Percentiles rank a stretch among this genome's conserved stretches.
phyloP scores from a whole-genome alignment of 78 protist genomes.

The slime mould (Dictyostelium discoideum) region DNA sequence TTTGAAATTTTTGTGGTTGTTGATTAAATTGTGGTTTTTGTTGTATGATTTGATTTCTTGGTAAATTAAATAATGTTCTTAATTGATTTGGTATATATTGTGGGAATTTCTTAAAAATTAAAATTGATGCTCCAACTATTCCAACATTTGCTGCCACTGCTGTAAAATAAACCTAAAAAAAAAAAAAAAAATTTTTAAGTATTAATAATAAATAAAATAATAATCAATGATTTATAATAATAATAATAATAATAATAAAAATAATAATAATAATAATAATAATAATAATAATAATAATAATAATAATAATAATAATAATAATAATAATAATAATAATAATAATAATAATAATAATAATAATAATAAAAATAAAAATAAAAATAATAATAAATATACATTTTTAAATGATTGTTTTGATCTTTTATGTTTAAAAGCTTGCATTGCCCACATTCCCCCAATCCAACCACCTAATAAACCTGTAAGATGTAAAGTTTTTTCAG shows the following conservation, averaged over 20 bases:
- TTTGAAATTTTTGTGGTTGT: not conserved
- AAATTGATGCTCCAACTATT: not conserved
- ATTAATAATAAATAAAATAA: not conserved
- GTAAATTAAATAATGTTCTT: not conserved
- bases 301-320: not conserved
- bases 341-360: not conserved
- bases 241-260: no score
- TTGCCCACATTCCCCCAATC: constrained; percentile 73
- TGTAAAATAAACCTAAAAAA: constrained; percentile 13
- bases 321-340: not conserved
- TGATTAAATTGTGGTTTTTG: not conserved
- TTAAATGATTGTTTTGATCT: constrained; percentile 78
- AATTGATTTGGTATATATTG: constrained; percentile 32
- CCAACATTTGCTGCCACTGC: constrained; percentile 56
- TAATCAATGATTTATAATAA: not conserved
- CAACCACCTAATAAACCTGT: constrained; percentile 66
- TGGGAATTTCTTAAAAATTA: constrained; percentile 20
- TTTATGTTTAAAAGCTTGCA: constrained; percentile 69
- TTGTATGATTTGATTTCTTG: not conserved
- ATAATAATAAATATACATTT: constrained; percentile 13
- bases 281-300: not conserved
- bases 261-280: not conserved
- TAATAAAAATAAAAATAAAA: no score
- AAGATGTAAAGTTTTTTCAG: constrained; percentile 49
- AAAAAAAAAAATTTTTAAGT: not conserved